Evolutionary conservation across 2,329 filamentous ascomycete genomes (phyloP).

Genomic region (Colletotrichum liaoningense): DNA sequence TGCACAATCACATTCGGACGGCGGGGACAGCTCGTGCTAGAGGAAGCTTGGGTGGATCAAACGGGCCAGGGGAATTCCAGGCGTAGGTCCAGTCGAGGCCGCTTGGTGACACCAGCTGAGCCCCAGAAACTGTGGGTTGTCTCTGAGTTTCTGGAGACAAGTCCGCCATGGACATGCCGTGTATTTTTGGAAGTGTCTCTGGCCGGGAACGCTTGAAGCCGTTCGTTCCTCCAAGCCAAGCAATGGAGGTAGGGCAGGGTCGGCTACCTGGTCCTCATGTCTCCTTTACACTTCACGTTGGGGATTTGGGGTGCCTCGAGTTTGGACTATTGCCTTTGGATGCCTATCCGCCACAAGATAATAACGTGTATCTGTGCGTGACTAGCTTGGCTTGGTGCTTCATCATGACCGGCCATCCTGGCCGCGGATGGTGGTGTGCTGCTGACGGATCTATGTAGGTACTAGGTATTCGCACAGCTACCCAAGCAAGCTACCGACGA

Average conservation of each 20-base stretch:
- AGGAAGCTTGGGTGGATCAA: conserved; percentile 15
- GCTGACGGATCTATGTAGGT: neutral
- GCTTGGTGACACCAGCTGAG: conserved; percentile 16
- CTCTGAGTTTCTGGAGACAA: neutral
- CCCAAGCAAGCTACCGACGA: neutral
- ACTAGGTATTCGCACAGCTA: too few relatives aligned
- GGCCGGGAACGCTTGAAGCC: conserved; percentile 19
- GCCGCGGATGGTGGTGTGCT: neutral
- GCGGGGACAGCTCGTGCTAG: conserved; percentile 12
- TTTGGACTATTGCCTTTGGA: neutral
- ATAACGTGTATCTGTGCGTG: neutral
- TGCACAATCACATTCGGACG: neutral
- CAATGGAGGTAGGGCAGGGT: conserved; percentile 1
- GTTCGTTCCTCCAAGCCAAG: conserved; percentile 4
- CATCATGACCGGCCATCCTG: neutral
- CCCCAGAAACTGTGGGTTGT: conserved; percentile 16
- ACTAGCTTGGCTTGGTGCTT: neutral
- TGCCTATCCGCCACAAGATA: neutral
- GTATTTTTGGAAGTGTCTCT: conserved; percentile 7
- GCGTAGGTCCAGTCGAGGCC: conserved; percentile 3
- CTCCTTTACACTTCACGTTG: neutral
- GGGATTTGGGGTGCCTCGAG: neutral
- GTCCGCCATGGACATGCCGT: conserved; percentile 6
- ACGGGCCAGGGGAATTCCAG: conserved; percentile 9
- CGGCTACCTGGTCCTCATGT: neutral